Base-by-base conservation (phyloP, 257 asterid species). In the Solanum megistacrolobum region DNA sequence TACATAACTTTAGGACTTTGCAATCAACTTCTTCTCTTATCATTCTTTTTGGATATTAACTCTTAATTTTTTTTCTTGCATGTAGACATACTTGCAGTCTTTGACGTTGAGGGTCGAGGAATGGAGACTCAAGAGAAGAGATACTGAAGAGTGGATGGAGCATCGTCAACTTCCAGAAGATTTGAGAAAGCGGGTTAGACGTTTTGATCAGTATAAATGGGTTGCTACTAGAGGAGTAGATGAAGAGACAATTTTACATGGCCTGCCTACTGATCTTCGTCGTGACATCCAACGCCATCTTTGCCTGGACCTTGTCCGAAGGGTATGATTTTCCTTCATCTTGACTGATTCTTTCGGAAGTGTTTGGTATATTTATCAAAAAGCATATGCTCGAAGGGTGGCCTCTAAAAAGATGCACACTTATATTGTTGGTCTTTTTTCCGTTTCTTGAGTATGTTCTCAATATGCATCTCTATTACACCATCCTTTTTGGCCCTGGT, bases 81-180 rank as follows among this genome's bases (percentile, higher is more conserved):
- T 89, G 91, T 88, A 96, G 99, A 96, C 99, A 43, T 96, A 96
- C 94, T 88, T 96, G 92, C 98, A 96, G 83, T 96, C 99, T 55
- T 85, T 96, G 86, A 95, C 99, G 23, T 68, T 96, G 55, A 92
- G 99, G 91, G 94, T 94, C 0, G 99, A 95, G 92, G 98, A 96
- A 88, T 95, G 99, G 99, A 93, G 99, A 87, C 95, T 96, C 34
- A 96, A 92, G 92, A 91, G 96, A 90, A 90, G 98, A 87, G 99
- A 96, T 88, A 95, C 98, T 2, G 99, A 96, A 91, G 99, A 96
- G 91, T 96, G 99, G 99, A 96, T 95, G 99, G 83, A 92, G 83
- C 99, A 96, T 88, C 96, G 99, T n/a, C 99, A 96, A 88, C 98
- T 96, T 46, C 99, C 98, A 7, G 98, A 95, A 88, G 96, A 94